Conservation (phyloP, 164 flowering plant species). For the Chimonanthus praecox region DNA sequence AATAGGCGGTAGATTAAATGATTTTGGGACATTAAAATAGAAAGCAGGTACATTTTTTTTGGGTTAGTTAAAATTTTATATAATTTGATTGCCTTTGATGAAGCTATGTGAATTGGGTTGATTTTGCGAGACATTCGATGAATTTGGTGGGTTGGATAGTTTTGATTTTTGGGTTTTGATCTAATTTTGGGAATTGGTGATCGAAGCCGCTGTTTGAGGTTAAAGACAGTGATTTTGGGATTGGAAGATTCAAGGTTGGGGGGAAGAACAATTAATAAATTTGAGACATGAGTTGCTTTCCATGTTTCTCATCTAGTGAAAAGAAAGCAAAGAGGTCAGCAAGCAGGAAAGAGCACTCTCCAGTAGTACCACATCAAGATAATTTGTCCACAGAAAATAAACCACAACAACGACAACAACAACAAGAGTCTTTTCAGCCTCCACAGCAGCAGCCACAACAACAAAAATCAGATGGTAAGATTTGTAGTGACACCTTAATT, state of each 20-base stretch:
- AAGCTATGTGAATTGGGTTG: not conserved
- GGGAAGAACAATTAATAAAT: not conserved
- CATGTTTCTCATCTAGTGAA: constrained; percentile 9
- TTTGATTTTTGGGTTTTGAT: too few relatives aligned
- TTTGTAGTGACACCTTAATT: too few relatives aligned
- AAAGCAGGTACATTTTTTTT: not conserved
- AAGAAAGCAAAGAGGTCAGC: constrained; percentile 2
- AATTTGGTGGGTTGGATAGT: too few relatives aligned
- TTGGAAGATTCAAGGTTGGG: not conserved
- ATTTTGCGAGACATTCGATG: not conserved
- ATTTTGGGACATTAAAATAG: too few relatives aligned
- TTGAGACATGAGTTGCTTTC: constrained; percentile 13
- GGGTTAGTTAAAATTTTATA: not conserved
- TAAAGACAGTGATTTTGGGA: not conserved
- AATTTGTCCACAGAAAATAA: not conserved
- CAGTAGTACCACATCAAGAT: not conserved
- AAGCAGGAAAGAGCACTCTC: not conserved
- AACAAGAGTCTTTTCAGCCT: not conserved
- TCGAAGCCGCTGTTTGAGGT: not conserved
- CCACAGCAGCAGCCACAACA: not conserved
- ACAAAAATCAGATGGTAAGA: not conserved
- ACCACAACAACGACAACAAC: not conserved
- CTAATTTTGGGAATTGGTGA: too few relatives aligned
- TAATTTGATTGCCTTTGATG: too few relatives aligned
- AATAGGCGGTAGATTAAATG: too few relatives aligned